Evolutionary conservation across 768 basidiomycete species (phyloP), one percentile per base, ranked within the genome.

Genomic region (Suillus paluster): DNA sequence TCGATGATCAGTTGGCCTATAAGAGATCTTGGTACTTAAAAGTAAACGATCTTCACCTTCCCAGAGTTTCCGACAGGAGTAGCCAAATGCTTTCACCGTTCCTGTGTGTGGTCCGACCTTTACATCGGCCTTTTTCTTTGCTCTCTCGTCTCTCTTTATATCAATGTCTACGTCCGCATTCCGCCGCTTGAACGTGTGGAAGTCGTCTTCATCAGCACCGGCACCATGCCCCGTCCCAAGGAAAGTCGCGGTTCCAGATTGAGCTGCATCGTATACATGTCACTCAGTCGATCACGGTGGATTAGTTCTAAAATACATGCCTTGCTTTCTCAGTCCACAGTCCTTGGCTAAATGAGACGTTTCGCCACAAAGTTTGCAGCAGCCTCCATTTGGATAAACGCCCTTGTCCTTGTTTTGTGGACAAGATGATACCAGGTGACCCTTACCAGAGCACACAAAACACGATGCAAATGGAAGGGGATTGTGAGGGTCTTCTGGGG

Each of bases 121-220:
- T 30, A 84, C 71, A 56, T 80, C 80, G 1, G 79, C 71, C 63
- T 65, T 66, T 52, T 79, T 79, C 71, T 76, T 84, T 58, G 66
- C 64, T 63, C 77, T 82, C 30, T 79, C 80, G 56, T 80, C 78
- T 48, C 69, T 72, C 67, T 82, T 85, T 68, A 89, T 87, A 30
- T 86, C 84, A 33, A 75, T 80, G 33, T 90, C 86, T 0, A 92
- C 79, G 62, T 89, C 86, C 11, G 73, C 76, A 49, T 80, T 84
- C 58, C 78, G 83, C 48, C 94, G 84, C 71, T 88, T 89, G 73
- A 95, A 83, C 1, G 80, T 80, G 73, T 95, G 95, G 77, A 96
- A 97, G 72, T 97, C 96, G 70, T 98, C 96, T 73, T 98, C 96
- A 71, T 98, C 96, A 10, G 96, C 90, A 25, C 94, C 94, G 0